A percentile compares a stretch with the other conserved stretches of the same genome.
phyloP scores from a whole-genome alignment of 805 yeast genomes.

The Danielia oregonensis region DNA sequence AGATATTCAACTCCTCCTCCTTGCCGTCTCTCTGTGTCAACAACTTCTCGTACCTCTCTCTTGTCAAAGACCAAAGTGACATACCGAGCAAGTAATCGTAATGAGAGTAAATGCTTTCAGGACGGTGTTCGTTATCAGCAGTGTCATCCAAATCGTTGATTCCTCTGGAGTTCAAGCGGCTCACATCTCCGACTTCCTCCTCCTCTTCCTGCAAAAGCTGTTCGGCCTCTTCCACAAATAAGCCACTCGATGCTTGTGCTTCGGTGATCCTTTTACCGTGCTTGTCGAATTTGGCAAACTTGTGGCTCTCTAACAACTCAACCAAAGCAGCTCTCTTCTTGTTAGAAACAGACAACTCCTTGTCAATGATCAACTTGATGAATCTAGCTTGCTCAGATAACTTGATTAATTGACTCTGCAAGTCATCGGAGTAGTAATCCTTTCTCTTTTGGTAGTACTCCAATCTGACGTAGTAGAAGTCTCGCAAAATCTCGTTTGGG shows the following conservation, averaged over 20 bases:
- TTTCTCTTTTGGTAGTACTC: slow-evolving; percentile 91
- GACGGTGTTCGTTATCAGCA: slow-evolving; percentile 36
- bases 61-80: slow-evolving; percentile 91
- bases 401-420: slow-evolving; percentile 72
- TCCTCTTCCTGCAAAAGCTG: slow-evolving; percentile 36
- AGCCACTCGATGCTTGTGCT: slow-evolving; percentile 15
- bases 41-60: slow-evolving; percentile 80
- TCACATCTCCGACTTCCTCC: slow-evolving; percentile 29
- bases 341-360: slow-evolving; percentile 66
- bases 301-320: slow-evolving; percentile 54
- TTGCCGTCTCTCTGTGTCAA: slow-evolving; percentile 68
- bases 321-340: slow-evolving; percentile 65
- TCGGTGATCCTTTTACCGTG: slow-evolving; percentile 57
- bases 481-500: slow-evolving; percentile 74
- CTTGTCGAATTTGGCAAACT: slow-evolving; percentile 76
- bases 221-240: slow-evolving; percentile 20
- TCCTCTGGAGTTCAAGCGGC: slow-evolving; percentile 16
- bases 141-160: slow-evolving; percentile 24
- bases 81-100: slow-evolving; percentile 88
- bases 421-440: slow-evolving; percentile 64
- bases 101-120: slow-evolving; percentile 56
- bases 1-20: slow-evolving; percentile 62
- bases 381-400: slow-evolving; percentile 84
- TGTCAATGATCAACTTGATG: slow-evolving; percentile 83
- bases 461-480: slow-evolving; percentile 80